phyloP scores from a whole-genome alignment of 495 filamentous ascomycete genomes.

The Haplographium delicatum region DNA sequence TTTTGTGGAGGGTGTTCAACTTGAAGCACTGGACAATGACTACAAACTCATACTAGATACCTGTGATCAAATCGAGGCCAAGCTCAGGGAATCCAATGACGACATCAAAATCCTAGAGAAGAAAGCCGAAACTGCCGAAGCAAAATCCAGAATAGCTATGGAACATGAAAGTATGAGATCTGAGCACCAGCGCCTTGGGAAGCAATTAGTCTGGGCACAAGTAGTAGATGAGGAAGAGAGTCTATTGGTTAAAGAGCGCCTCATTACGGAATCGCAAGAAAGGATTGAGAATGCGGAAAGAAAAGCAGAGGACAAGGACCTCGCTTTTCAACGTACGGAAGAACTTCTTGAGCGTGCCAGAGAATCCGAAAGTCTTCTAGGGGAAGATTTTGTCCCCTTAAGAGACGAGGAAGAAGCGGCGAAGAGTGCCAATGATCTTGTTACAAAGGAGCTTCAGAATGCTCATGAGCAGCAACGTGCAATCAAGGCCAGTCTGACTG shows the following conservation, averaged over 20 bases:
- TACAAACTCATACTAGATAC: slow-evolving; percentile 72
- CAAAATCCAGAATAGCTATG: slow-evolving; percentile 37
- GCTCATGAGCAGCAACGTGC: slow-evolving; percentile 43
- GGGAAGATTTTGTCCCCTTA: slow-evolving; percentile 38
- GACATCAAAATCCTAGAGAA: slow-evolving; percentile 45
- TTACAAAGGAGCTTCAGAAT: slow-evolving; percentile 25
- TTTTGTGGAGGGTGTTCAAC: slow-evolving; percentile 90
- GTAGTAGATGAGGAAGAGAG: slow-evolving; percentile 36
- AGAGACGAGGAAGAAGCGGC: slow-evolving; percentile 32
- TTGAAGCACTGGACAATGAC: slow-evolving; percentile 87
- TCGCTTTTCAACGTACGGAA: slow-evolving; percentile 30
- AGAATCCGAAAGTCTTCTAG: slow-evolving; percentile 41
- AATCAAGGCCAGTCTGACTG: slow-evolving; percentile 35
- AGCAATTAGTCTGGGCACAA: slow-evolving; percentile 34
- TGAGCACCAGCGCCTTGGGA: slow-evolving; percentile 14
- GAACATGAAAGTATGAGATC: slow-evolving; percentile 29
- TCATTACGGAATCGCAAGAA: slow-evolving; percentile 49
- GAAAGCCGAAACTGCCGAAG: slow-evolving; percentile 34
- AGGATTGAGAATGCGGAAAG: slow-evolving; percentile 22
- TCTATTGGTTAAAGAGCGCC: slow-evolving; percentile 51
- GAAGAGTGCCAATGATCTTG: slow-evolving; percentile 31
- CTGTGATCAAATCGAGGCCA: slow-evolving; percentile 56
- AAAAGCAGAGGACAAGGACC: slow-evolving; percentile 26
- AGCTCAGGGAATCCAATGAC: slow-evolving; percentile 40
- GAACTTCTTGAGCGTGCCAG: slow-evolving; percentile 37